Base-by-base conservation (phyloP, 768 basidiomycete species). In the Collybia mongolica region DNA sequence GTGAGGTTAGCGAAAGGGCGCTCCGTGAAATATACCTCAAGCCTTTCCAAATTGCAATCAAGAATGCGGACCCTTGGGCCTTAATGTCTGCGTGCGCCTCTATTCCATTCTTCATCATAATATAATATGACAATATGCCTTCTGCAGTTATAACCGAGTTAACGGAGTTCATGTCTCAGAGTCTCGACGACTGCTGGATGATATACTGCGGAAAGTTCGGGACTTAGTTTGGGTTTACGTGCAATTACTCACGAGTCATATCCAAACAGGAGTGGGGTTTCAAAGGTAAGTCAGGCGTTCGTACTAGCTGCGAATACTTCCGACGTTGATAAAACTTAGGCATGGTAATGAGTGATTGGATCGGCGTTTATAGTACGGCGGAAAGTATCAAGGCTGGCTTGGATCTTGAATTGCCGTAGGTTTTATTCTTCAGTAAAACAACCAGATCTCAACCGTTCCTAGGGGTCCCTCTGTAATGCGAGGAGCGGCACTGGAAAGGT, bases 21-120 rank as follows among this genome's bases (percentile, higher is more conserved):
- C 65, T 87, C 15, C 72, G 85, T 6, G 84, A 86, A 62, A 77
- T 87, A 43, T 86, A 87, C 62, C 70, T 86, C 36, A 79, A 78
- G 53, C 83, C 82, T 1, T 81, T 81, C 64, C 76, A 81, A 68
- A 75, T 85, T 39, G 83, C 83, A 1, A 73, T 80, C 46, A 77
- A 77, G 57, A 57, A 79, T 17, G 58, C 80, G 3, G 67, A 81
- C 28, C 82, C 82, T 14, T 79, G 79, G 79, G 79, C 82, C 6
- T 63, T 79, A 47, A 84, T 84, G 81, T 77, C 81, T 49, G 66
- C 78, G 76, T 81, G 62, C 44, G 78, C 62, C 2, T 17, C 26
- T 18, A 22, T 12, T 35, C 15, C 45, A 6, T 32, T 32, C 15
- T 19, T 26, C 5, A 18, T 42, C 17, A 47, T 20, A n/a, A 28